Evolutionary conservation across 352 stramenopile genomes (phyloP).

Genomic region (Pythium rishiriense): DNA sequence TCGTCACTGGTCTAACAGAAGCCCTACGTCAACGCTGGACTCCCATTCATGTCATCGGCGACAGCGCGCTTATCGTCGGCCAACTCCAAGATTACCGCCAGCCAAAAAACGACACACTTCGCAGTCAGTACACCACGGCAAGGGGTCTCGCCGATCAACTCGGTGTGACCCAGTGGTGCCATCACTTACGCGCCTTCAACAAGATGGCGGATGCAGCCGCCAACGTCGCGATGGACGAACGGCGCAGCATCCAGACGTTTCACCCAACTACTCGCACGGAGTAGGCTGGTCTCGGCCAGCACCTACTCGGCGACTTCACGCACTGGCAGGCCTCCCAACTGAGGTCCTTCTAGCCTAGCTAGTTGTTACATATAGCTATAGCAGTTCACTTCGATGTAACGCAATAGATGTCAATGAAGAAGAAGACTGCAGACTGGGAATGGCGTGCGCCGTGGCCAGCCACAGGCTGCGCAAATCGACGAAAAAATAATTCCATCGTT

Average conservation of each 20-base stretch:
- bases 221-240: slow-evolving; percentile 12
- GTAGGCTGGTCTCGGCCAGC: neutral
- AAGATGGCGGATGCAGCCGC: slow-evolving; percentile 10
- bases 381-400: slow-evolving; percentile 6
- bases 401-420: slow-evolving; percentile 3
- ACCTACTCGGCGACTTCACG: neutral
- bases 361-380: neutral
- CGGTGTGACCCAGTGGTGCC: neutral
- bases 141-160: neutral
- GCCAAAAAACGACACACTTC: neutral
- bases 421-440: too few species aligned
- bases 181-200: slow-evolving; percentile 13
- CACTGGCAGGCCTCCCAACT: neutral
- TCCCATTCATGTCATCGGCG: neutral
- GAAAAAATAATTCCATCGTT: too few species aligned
- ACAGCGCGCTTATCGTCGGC: neutral
- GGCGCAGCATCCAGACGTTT: slow-evolving; percentile 1
- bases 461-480: too few species aligned
- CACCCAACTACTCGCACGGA: neutral
- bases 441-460: too few species aligned
- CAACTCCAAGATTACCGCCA: neutral
- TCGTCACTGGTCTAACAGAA: neutral
- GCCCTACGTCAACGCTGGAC: neutral
- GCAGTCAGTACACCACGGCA: neutral
- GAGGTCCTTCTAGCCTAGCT: neutral